Conservation (phyloP, 192 early-diverging fungal genomes). For the Backusella liffmaniae region DNA sequence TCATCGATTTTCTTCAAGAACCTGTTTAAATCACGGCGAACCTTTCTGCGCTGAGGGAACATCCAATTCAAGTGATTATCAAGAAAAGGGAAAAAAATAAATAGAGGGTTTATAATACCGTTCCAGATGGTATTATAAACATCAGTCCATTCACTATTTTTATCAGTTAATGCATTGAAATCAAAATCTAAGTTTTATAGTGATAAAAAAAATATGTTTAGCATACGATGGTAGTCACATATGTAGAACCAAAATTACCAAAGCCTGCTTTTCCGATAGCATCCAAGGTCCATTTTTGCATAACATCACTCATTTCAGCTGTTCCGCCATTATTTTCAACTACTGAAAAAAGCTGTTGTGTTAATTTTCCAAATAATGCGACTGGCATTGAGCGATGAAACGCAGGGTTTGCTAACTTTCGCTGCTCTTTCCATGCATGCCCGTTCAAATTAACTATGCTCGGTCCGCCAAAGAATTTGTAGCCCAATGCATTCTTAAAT, state of each 20-base stretch:
- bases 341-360: not conserved
- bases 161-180: constrained; percentile 1
- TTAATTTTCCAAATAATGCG: constrained; percentile 7
- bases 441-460: not conserved
- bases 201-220: not conserved
- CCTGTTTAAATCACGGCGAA: not conserved
- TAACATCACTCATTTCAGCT: not conserved
- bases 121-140: not conserved
- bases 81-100: not conserved
- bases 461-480: not conserved
- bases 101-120: not conserved
- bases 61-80: constrained; percentile 16
- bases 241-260: not conserved
- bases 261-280: not conserved
- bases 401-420: constrained; percentile 22
- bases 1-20: not conserved
- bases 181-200: constrained; percentile 5
- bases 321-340: not conserved
- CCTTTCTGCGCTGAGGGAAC: not conserved
- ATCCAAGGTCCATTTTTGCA: not conserved
- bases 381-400: constrained; percentile 21
- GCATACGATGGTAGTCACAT: not conserved
- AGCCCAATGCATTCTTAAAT: not conserved
- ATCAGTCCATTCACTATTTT: constrained; percentile 1
- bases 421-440: constrained; percentile 8